Evolutionary conservation across 2,329 filamentous ascomycete species (phyloP).

Genomic region (Mycocentrospora acerina): DNA sequence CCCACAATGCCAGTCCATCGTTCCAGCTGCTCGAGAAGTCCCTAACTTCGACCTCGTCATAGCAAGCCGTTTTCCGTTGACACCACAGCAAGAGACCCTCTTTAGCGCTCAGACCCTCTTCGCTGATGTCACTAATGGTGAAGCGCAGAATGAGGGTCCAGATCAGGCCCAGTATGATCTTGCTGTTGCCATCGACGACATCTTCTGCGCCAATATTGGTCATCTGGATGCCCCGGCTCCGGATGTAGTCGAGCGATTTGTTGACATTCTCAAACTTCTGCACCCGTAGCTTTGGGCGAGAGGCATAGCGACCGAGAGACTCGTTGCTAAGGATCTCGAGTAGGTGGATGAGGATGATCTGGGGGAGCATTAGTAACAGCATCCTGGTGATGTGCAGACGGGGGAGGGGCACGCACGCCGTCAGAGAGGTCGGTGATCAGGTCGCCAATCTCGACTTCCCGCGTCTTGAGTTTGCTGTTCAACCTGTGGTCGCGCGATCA

Average conservation of each 20-base stretch:
- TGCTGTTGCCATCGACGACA: slow-evolving; percentile 95
- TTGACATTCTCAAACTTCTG: slow-evolving; percentile 99
- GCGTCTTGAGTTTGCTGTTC: slow-evolving; percentile 86
- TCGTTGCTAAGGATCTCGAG: slow-evolving; percentile 95
- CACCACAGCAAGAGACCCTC: slow-evolving; percentile 95
- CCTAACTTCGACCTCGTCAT: slow-evolving; percentile 91
- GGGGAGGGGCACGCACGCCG: slow-evolving; percentile 65
- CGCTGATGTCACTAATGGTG: slow-evolving; percentile 98
- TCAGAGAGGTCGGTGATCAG: slow-evolving; percentile 88
- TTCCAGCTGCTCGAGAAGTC: slow-evolving; percentile 98
- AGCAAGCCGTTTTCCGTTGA: slow-evolving; percentile 97
- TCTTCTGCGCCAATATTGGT: slow-evolving; percentile 98
- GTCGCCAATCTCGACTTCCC: slow-evolving; percentile 79
- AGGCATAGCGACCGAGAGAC: slow-evolving; percentile 93
- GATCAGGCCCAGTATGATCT: slow-evolving; percentile 95
- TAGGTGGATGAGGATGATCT: slow-evolving; percentile 94
- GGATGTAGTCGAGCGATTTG: slow-evolving; percentile 90
- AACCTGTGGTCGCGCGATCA: slow-evolving; percentile 62
- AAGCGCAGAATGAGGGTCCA: slow-evolving; percentile 98
- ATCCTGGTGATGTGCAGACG: neutral
- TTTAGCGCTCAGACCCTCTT: slow-evolving; percentile 96
- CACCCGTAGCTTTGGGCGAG: slow-evolving; percentile 92
- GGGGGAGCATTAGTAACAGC: slow-evolving; percentile 13
- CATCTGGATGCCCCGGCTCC: slow-evolving; percentile 87
- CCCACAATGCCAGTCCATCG: slow-evolving; percentile 83